Conservation (phyloP, 2,329 filamentous ascomycete genomes). For the Microdochium nivale region DNA sequence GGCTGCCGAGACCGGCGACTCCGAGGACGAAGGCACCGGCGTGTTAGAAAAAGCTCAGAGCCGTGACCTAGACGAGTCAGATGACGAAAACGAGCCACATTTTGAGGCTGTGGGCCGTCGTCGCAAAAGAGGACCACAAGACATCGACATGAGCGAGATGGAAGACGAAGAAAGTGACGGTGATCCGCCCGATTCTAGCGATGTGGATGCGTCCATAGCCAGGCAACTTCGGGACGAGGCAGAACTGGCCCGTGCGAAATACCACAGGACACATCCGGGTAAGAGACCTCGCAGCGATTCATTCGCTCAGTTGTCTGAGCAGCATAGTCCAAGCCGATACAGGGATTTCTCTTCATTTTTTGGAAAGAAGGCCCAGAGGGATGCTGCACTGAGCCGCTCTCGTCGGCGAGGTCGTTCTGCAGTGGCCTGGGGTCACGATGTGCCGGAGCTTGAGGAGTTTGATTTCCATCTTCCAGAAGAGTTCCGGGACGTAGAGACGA, state of each 20-base stretch:
- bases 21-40: constrained; percentile 10
- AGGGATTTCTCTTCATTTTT: constrained; percentile 84
- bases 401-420: constrained; percentile 62
- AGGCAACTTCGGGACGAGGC: constrained; percentile 71
- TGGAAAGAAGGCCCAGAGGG: constrained; percentile 67
- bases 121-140: constrained; percentile 9
- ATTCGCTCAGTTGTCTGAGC: constrained; percentile 18
- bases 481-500: constrained; percentile 44
- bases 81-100: constrained; percentile 13
- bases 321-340: constrained; percentile 22
- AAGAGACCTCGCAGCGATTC: constrained; percentile 14
- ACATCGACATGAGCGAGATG: constrained; percentile 21
- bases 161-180: constrained; percentile 29
- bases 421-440: constrained; percentile 71
- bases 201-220: constrained; percentile 62
- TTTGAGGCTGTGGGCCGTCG: background rate
- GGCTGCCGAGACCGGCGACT: constrained; percentile 29
- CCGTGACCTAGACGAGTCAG: constrained; percentile 19
- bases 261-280: constrained; percentile 10
- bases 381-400: constrained; percentile 65
- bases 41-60: constrained; percentile 14
- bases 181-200: constrained; percentile 55
- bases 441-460: constrained; percentile 62
- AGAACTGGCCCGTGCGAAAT: constrained; percentile 16
- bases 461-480: constrained; percentile 72